Percentiles rank a stretch among this genome's conserved stretches.
Evolutionary conservation across 2,329 filamentous ascomycete species (phyloP).

Genomic region (Didymella lethalis): DNA sequence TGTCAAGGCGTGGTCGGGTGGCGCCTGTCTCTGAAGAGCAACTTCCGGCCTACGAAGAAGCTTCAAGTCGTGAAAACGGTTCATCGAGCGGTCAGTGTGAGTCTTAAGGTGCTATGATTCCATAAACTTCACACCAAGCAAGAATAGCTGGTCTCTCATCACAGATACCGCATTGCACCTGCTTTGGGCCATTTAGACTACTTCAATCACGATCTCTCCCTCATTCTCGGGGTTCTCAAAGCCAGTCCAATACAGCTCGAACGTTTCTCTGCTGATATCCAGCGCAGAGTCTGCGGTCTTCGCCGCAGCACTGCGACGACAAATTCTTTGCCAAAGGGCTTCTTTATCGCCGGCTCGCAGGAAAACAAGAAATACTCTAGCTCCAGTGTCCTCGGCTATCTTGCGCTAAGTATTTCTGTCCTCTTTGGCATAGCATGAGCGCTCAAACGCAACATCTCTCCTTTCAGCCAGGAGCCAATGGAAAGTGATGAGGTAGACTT

Average conservation of each 20-base stretch:
- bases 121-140: background rate
- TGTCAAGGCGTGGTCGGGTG: background rate
- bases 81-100: background rate
- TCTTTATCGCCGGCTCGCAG: slow-evolving; percentile 20
- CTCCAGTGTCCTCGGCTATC: slow-evolving; percentile 13
- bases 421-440: slow-evolving; percentile 24
- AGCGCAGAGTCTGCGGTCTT: slow-evolving; percentile 23
- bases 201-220: slow-evolving; percentile 17
- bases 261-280: slow-evolving; percentile 19
- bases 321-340: slow-evolving; percentile 18
- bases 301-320: slow-evolving; percentile 2
- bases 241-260: slow-evolving; percentile 23
- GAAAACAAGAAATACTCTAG: slow-evolving; percentile 22
- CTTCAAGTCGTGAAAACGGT: background rate
- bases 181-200: background rate
- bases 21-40: background rate
- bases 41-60: background rate
- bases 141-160: background rate
- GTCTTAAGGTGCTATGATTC: background rate
- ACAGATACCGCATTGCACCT: too few species aligned
- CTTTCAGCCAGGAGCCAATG: slow-evolving; percentile 2
- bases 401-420: slow-evolving; percentile 18
- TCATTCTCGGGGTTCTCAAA: slow-evolving; percentile 23
- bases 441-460: slow-evolving; percentile 21
- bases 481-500: slow-evolving; percentile 11